Evolutionary conservation across 306 rosid genomes (phyloP), one percentile per base, ranked within the genome.

Genomic region (Trifolium repens): DNA sequence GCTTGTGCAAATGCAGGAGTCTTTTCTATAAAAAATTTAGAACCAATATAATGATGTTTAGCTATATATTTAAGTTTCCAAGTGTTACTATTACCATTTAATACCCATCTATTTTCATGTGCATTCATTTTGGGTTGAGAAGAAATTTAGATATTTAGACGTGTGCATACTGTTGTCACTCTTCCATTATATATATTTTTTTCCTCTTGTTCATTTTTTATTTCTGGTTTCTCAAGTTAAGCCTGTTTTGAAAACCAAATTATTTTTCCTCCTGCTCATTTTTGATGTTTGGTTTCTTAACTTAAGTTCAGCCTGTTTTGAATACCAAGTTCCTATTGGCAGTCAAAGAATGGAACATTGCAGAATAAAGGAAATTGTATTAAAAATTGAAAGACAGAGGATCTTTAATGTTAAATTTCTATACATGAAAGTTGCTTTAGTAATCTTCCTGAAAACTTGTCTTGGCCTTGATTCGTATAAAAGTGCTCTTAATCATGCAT

Each of bases 381-480:
- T 39, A 39, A 30, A 75, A 52, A 62, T 24, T 47, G 64, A 19
- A 47, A 7, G 78, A 67, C 46, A 39, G 76, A 67, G 63, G 64
- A 82, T 49, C 43, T 52, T 62, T 70, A 69, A 62, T 71, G 35
- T 52, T 63, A 39, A 44, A 50, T 67, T 35, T 69, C 50, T 67
- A 14, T 59, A 5, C 54, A 47, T 67, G 37, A 65, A 32, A 52
- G 49, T 76, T 74, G 60, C 63, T 60, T 53, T 37, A 55, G 7
- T 62, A 55, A 47, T 55, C 27, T 67, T 73, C 24, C 27, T 5
- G 26, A 34, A 58, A 67, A 16, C 44, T 40, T 54, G 46, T 76
- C 30, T 63, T 53, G 59, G 66, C 26, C 40, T 44, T 54, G 80
- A 24, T 26, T 63, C 54, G 57, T 26, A 34, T 39, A 66, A 39